Conservation (phyloP, 1,284 basidiomycete species). For the Sporisorium graminicola region DNA sequence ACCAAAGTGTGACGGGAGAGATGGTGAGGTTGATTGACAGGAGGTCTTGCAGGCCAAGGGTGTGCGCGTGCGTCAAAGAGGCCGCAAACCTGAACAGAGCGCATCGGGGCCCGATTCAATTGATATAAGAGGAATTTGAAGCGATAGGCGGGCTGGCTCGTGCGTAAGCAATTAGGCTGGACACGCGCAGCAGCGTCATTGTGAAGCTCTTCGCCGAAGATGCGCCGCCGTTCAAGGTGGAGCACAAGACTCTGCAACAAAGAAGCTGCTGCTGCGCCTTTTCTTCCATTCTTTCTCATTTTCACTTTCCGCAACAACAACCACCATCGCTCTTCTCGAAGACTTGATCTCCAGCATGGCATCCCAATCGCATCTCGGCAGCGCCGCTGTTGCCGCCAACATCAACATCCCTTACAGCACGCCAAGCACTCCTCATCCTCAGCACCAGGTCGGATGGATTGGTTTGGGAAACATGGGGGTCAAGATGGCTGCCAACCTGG, state of each 20-base stretch:
- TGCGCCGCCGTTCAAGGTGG: no score
- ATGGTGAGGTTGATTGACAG: slow-evolving; percentile 4
- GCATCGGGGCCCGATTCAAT: slow-evolving; percentile 11
- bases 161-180: slow-evolving; percentile 26
- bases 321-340: slow-evolving; percentile 6
- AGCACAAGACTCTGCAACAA: background rate
- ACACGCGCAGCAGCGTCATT: slow-evolving; percentile 9
- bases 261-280: background rate
- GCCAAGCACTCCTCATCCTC: slow-evolving; percentile 52
- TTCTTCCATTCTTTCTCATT: background rate
- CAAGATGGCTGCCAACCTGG: slow-evolving; percentile 81
- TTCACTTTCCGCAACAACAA: background rate
- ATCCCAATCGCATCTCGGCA: slow-evolving; percentile 22
- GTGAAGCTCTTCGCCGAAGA: background rate
- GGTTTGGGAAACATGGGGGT: slow-evolving; percentile 75
- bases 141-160: slow-evolving; percentile 30
- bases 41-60: background rate
- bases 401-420: slow-evolving; percentile 52
- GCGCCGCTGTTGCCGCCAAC: slow-evolving; percentile 13
- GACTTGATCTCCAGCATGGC: slow-evolving; percentile 21
- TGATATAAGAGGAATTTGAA: background rate
- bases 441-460: slow-evolving; percentile 58
- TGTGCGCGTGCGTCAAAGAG: slow-evolving; percentile 3
- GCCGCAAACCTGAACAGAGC: background rate
- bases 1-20: slow-evolving; percentile 1